A percentile compares a stretch with the other conserved stretches of the same genome.
These are phyloP conservation scores for Helotiales sp. DNA, from an alignment of 2,329 filamentous ascomycete genomes.

Conservation along the genomic window DNA sequence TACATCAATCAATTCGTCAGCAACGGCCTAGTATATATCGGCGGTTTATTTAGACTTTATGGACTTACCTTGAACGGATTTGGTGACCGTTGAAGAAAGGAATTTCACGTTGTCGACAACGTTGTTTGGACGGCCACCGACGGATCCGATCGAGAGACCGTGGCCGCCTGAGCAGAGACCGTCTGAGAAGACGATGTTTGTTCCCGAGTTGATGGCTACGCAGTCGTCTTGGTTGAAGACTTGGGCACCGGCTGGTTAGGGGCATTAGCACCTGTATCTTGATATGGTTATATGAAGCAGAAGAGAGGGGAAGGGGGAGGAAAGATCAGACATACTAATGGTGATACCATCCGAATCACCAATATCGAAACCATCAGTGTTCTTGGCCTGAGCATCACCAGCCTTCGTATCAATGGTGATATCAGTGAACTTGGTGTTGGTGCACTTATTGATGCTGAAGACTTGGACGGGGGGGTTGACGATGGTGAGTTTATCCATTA, in stretches of 20 bases:
- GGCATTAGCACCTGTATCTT: too few relatives aligned
- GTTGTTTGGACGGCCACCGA: slow-evolving; percentile 13
- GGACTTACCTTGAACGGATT: slow-evolving; percentile 3
- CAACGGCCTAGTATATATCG: too few relatives aligned
- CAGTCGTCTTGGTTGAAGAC: slow-evolving; percentile 65
- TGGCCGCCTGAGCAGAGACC: slow-evolving; percentile 33
- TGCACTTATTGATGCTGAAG: slow-evolving; percentile 18
- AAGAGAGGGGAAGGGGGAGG: too few relatives aligned
- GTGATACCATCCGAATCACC: slow-evolving; percentile 51
- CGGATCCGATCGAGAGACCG: slow-evolving; percentile 16
- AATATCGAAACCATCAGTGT: slow-evolving; percentile 60
- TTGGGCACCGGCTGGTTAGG: slow-evolving; percentile 47
- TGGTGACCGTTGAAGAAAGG: slow-evolving; percentile 4
- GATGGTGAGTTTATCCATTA: slow-evolving; percentile 17
- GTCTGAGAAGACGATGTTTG: slow-evolving; percentile 33
- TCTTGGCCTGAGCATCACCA: slow-evolving; percentile 45
- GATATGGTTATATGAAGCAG: too few relatives aligned
- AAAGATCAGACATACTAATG: slow-evolving; percentile 44
- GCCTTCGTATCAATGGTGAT: slow-evolving; percentile 16
- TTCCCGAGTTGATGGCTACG: slow-evolving; percentile 60
- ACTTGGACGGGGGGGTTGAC: slow-evolving; percentile 18
- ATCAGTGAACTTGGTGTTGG: slow-evolving; percentile 10
- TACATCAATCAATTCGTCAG: too few relatives aligned
- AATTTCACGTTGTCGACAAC: slow-evolving; percentile 7
- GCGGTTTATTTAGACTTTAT: too few relatives aligned